Conservation (phyloP, 2,329 filamentous ascomycete genomes). For the Ophiosphaerella herpotricha region DNA sequence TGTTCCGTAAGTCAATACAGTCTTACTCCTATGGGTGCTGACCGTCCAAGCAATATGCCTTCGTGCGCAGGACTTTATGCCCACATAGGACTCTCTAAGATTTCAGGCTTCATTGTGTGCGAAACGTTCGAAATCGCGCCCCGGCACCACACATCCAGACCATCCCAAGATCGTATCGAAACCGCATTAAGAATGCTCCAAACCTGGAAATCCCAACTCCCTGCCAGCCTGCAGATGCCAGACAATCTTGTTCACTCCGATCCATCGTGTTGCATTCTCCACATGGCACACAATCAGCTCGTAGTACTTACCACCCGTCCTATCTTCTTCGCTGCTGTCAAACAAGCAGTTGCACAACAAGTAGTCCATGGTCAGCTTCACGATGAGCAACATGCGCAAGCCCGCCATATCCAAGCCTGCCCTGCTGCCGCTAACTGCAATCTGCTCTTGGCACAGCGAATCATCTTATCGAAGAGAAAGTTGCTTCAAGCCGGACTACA, state of each 20-base stretch:
- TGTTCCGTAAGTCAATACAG: constrained; percentile 19
- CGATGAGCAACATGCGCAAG: constrained; percentile 15
- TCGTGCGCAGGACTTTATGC: constrained; percentile 28
- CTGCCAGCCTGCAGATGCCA: constrained; percentile 15
- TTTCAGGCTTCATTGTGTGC: constrained; percentile 31
- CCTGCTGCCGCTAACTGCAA: constrained; percentile 25
- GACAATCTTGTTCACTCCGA: constrained; percentile 13
- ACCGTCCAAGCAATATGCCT: constrained; percentile 22
- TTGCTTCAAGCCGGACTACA: constrained; percentile 31
- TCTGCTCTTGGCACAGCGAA: constrained; percentile 20
- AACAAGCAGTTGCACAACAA: constrained; percentile 26
- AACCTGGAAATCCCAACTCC: constrained; percentile 24
- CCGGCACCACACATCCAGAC: constrained; percentile 8
- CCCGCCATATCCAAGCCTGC: constrained; percentile 18
- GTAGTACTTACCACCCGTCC: constrained; percentile 31
- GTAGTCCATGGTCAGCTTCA: constrained; percentile 15
- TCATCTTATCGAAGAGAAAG: constrained; percentile 12
- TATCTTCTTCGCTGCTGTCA: constrained; percentile 27
- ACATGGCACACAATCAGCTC: constrained; percentile 33
- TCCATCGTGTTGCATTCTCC: constrained; percentile 25
- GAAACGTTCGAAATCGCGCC: constrained; percentile 32
- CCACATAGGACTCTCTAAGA: constrained; percentile 27
- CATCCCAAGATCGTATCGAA: constrained; percentile 17
- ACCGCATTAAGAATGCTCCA: constrained; percentile 25
- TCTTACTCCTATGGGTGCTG: constrained; percentile 6